A percentile compares a stretch with the other conserved stretches of the same genome.
These are phyloP conservation scores for Trichothecium sympodiale DNA, from an alignment of 2,329 filamentous ascomycete species.

Conservation along the genomic window DNA sequence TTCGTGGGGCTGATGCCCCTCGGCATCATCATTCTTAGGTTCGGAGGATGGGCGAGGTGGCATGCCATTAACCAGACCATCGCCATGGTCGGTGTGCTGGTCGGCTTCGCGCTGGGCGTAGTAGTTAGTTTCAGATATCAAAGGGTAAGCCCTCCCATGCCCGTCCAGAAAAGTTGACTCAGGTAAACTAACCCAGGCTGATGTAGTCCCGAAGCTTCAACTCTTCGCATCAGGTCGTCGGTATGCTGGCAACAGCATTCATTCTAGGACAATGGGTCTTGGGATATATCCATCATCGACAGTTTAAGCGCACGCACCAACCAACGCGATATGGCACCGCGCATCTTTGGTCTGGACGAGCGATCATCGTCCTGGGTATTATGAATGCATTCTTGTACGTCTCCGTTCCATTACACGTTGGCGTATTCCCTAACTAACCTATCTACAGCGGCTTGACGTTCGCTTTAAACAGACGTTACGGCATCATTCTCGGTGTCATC, in stretches of 20 bases:
- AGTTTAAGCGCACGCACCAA: conserved; percentile 36
- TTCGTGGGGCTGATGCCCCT: conserved; percentile 45
- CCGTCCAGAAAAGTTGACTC: conserved; percentile 2
- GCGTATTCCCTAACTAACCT: background rate
- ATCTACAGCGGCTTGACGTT: conserved; percentile 42
- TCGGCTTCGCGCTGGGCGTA: conserved; percentile 42
- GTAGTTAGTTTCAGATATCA: conserved; percentile 40
- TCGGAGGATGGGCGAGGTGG: conserved; percentile 39
- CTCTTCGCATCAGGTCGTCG: conserved; percentile 46
- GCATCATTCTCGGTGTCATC: conserved; percentile 35
- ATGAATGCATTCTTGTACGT: conserved; percentile 46
- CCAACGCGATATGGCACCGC: conserved; percentile 38
- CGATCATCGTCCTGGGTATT: conserved; percentile 40
- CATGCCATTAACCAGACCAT: conserved; percentile 43
- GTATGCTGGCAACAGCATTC: conserved; percentile 39
- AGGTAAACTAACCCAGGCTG: background rate
- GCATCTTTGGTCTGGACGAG: conserved; percentile 47
- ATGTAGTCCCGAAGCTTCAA: conserved; percentile 41
- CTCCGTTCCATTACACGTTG: background rate
- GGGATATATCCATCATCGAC: conserved; percentile 44
- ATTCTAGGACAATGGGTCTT: conserved; percentile 41
- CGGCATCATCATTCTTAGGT: conserved; percentile 40
- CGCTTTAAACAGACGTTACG: conserved; percentile 35
- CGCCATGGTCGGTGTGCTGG: conserved; percentile 34
- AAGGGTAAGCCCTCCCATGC: conserved; percentile 30